Evolutionary conservation across 306 rosid species (phyloP).

Genomic region (Arachis stenosperma): DNA sequence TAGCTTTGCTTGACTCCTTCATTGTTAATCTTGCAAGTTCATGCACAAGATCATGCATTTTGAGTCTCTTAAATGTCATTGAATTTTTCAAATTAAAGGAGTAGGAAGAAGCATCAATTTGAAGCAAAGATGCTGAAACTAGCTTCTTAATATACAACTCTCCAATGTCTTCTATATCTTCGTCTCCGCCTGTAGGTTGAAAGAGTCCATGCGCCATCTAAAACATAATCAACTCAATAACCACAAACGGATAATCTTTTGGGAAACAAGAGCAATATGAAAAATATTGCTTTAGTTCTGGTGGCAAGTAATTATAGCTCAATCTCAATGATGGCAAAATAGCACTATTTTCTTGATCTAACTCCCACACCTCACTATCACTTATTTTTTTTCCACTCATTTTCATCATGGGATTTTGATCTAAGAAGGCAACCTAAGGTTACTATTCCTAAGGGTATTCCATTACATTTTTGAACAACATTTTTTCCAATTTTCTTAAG

Average conservation of each 20-base stretch:
- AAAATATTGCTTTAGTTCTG: not conserved
- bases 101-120: too few species aligned
- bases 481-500: not conserved
- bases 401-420: not conserved
- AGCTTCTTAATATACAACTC: not conserved
- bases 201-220: not conserved
- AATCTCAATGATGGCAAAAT: not conserved
- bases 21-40: too few species aligned
- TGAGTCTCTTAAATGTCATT: too few species aligned
- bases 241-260: not conserved
- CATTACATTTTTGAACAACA: not conserved
- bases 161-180: not conserved
- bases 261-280: not conserved
- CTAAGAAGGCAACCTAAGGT: not conserved
- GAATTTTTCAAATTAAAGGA: too few species aligned
- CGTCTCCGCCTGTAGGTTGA: too few species aligned
- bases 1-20: too few species aligned
- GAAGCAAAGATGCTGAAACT: not conserved
- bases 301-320: not conserved
- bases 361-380: not conserved
- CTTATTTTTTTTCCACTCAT: not conserved
- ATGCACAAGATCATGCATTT: too few species aligned
- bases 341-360: not conserved
- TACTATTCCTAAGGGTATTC: not conserved
- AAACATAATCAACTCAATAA: too few species aligned